These are phyloP conservation scores for Aspergillus brunneoviolaceus DNA, from an alignment of 2,329 filamentous ascomycete genomes.

Conservation along the genomic window DNA sequence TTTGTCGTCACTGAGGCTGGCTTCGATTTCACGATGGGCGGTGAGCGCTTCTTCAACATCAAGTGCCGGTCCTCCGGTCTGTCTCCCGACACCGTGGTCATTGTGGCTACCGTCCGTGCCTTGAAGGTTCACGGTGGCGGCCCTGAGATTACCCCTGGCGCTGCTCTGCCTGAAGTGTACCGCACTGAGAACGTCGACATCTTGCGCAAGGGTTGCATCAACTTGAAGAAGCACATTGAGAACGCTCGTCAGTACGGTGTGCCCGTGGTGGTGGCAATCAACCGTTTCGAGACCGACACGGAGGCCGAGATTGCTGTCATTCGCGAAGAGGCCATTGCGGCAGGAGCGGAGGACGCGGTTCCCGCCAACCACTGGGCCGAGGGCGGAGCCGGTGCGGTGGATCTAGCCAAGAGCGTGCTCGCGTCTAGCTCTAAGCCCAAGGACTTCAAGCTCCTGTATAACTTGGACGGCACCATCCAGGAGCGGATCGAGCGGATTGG, in stretches of 20 bases:
- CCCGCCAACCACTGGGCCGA: slow-evolving; percentile 96
- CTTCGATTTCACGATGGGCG: slow-evolving; percentile 99
- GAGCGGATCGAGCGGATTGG: slow-evolving; percentile 89
- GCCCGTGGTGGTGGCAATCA: slow-evolving; percentile 94
- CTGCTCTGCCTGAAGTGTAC: slow-evolving; percentile 82
- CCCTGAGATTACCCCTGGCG: slow-evolving; percentile 87
- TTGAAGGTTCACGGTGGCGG: slow-evolving; percentile 97
- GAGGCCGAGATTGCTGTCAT: slow-evolving; percentile 87
- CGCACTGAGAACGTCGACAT: slow-evolving; percentile 91
- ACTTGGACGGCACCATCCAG: slow-evolving; percentile 74
- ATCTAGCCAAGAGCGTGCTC: slow-evolving; percentile 84
- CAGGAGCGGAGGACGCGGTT: slow-evolving; percentile 91
- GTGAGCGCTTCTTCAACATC: slow-evolving; percentile 99
- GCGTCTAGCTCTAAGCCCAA: slow-evolving; percentile 78
- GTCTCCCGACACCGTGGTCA: slow-evolving; percentile 86
- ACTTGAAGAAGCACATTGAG: slow-evolving; percentile 90
- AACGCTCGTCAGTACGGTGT: slow-evolving; percentile 89
- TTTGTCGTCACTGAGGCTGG: slow-evolving; percentile 96
- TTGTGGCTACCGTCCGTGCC: slow-evolving; percentile 92
- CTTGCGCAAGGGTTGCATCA: slow-evolving; percentile 84
- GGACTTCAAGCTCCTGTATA: slow-evolving; percentile 85
- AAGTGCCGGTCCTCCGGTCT: slow-evolving; percentile 96
- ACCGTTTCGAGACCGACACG: slow-evolving; percentile 92
- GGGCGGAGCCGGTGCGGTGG: slow-evolving; percentile 84
- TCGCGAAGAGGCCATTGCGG: slow-evolving; percentile 84